Evolutionary conservation across 2,329 filamentous ascomycete genomes (phyloP), one percentile per base, ranked within the genome.

Genomic region (Grosmannia huntii): DNA sequence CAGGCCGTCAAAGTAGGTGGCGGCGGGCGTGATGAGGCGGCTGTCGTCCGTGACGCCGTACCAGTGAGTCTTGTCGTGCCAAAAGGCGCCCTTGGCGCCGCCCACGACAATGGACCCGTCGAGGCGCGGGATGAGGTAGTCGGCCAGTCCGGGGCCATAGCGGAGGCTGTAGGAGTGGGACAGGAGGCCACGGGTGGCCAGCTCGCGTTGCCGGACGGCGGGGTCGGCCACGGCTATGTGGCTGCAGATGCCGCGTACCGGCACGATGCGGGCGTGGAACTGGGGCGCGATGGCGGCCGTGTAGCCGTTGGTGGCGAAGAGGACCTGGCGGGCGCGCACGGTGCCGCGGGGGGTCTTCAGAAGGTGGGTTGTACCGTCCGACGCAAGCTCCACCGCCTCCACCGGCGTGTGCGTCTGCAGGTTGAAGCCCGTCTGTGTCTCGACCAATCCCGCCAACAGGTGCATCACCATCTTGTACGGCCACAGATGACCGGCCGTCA

Each of bases 21-120:
- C 36, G 0, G 73, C 73, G 0, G 66, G 61, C 4, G 71, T 68
- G n/a, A 82, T 75, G 4, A 75, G 62, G 5, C 66, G 68, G 5
- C 69, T 67, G 62, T 81, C 78, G 55, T 78, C 73, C 5, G 68
- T 69, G 48, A 73, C 75, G 21, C 72, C 67, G 60, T 74, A 75
- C 76, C 78, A 81, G 31, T 70, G 63, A 6, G 68, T 59, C 9
- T 48, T 62, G 12, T 74, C 61, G 19, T 65, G 46, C 52, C 64
- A 64, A 64, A 71, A 77, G 1, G 62, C 64, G 58, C 62, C 27
- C 55, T 62, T 62, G 12, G 64, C 68, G 11, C 70, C 71, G 1
- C 70, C 70, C 1, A 76, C 70, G 5, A 76, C 63, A 53, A 76
- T 69, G 48, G 72, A 73, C 0, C 74, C 74, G 56, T 78, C 75